These are phyloP conservation scores for Camellia lanceoleosa DNA, from an alignment of 148 eudicot genomes.

Conservation along the genomic window DNA sequence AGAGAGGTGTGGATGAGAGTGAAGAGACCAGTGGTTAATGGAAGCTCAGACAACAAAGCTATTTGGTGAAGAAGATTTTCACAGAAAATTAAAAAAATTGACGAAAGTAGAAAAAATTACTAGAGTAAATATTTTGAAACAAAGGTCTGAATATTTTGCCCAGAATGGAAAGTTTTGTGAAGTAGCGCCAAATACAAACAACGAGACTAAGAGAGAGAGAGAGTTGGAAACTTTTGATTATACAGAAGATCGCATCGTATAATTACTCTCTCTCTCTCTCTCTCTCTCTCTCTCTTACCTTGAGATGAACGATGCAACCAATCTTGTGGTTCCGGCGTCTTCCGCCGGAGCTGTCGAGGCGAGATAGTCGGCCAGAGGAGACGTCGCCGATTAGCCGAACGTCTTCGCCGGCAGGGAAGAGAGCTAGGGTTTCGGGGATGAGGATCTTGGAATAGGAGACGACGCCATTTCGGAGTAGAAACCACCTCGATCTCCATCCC, in stretches of 20 bases:
- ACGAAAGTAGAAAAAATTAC: constrained; percentile 2
- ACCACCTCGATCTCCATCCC: constrained; percentile 94
- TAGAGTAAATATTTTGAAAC: neutral
- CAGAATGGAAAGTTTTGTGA: constrained; percentile 19
- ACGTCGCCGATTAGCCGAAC: constrained; percentile 55
- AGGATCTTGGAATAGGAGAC: constrained; percentile 58
- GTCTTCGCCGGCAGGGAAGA: constrained; percentile 32
- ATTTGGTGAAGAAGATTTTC: constrained; percentile 12
- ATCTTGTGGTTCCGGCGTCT: constrained; percentile 27
- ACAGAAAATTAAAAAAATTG: neutral
- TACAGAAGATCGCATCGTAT: neutral
- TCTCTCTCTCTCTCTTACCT: constrained; percentile 38
- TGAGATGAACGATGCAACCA: constrained; percentile 61
- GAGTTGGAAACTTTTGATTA: neutral
- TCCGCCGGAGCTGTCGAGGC: constrained; percentile 36
- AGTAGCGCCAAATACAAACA: constrained; percentile 3
- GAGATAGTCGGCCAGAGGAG: constrained; percentile 28
- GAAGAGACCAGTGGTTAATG: constrained; percentile 1
- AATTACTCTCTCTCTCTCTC: neutral
- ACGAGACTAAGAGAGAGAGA: neutral
- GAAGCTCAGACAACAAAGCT: constrained; percentile 33
- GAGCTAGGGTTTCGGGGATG: constrained; percentile 34
- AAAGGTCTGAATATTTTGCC: neutral
- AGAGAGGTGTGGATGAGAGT: neutral
- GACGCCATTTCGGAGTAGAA: constrained; percentile 58